Evolutionary conservation across 2,329 filamentous ascomycete genomes (phyloP), one percentile per base, ranked within the genome.

Genomic region (Colletotrichum filicis): DNA sequence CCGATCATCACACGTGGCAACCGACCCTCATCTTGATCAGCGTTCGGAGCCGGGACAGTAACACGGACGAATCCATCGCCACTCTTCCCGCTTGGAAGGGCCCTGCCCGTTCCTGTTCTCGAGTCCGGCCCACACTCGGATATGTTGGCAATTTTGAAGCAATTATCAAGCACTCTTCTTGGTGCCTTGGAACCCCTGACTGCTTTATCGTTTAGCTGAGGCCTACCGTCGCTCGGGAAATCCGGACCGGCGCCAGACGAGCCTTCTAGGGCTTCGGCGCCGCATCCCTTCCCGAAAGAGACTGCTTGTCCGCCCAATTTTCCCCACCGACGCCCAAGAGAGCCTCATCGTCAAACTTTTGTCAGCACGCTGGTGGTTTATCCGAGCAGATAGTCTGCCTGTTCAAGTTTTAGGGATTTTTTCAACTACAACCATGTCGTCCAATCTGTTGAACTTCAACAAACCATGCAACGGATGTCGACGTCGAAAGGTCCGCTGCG

Each of bases 401-500:
- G 5, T 37, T 28, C 37, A 49, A 37, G 22, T 49, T 52, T 5
- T 12, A 14, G 46, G 37, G 49, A 24, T 37, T 46, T 24, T 46
- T 28, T 68, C 26, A 19, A 55, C 24, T 37, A 59, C 37, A 46
- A 53, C 37, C 59, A 68, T 70, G 55, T 68, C 71, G 32, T 60
- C 71, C 42, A 73, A 30, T 58, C 30, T 58, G 19, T 53, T 22
- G 14, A 64, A 59, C 52, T 35, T 71, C 67, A 71, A 65, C 66
- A 73, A 73, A 56, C 71, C 71, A 35, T 75, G 74, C 49, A 65
- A 49, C 24, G 59, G 46, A 22, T 75, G 74, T 53, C 63, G 71
- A 28, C 61, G 62, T 9, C 66, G 74, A 22, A 73, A 73, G 32
- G 71, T 75, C 19, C 73, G 69, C 35, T 75, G 74, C 64, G 71